These are phyloP conservation scores for Beta lomatogona DNA, from an alignment of 179 eudicot species.

Conservation along the genomic window DNA sequence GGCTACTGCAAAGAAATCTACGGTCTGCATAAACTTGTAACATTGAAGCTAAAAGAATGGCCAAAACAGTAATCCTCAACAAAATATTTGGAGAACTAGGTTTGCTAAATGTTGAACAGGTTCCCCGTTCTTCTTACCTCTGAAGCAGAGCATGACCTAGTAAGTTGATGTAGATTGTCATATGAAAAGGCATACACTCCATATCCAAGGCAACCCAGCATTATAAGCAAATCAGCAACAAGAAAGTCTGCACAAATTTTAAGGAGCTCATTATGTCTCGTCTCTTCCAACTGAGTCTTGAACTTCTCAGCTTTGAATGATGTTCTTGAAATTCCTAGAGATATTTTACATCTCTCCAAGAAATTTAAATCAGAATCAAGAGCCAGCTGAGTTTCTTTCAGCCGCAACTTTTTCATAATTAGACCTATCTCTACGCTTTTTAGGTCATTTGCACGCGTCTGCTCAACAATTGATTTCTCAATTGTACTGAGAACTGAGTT, in stretches of 20 bases:
- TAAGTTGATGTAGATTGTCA: constrained; percentile 67
- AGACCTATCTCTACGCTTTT: constrained; percentile 74
- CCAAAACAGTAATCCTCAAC: not conserved
- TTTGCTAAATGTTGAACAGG: constrained; percentile 6
- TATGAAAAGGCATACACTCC: constrained; percentile 81
- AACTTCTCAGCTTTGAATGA: constrained; percentile 78
- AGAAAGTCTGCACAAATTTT: constrained; percentile 73
- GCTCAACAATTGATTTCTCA: constrained; percentile 74
- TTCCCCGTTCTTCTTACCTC: constrained; percentile 41
- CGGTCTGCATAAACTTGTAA: not conserved
- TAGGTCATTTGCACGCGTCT: constrained; percentile 76
- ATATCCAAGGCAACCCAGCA: constrained; percentile 61
- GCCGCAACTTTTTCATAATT: constrained; percentile 61
- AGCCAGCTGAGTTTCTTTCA: constrained; percentile 69
- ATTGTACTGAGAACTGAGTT: constrained; percentile 46
- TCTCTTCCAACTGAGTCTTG: constrained; percentile 68
- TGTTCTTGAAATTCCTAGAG: constrained; percentile 73
- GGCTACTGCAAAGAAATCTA: not conserved
- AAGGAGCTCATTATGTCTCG: constrained; percentile 67
- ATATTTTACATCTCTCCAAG: constrained; percentile 72
- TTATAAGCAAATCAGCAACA: constrained; percentile 74
- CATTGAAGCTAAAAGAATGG: not conserved
- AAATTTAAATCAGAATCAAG: constrained; percentile 62
- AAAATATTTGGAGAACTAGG: not conserved
- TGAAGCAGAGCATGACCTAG: constrained; percentile 61